Evolutionary conservation across 75 land plant genomes (phyloP).

Genomic region (Cunninghamia lanceolata): DNA sequence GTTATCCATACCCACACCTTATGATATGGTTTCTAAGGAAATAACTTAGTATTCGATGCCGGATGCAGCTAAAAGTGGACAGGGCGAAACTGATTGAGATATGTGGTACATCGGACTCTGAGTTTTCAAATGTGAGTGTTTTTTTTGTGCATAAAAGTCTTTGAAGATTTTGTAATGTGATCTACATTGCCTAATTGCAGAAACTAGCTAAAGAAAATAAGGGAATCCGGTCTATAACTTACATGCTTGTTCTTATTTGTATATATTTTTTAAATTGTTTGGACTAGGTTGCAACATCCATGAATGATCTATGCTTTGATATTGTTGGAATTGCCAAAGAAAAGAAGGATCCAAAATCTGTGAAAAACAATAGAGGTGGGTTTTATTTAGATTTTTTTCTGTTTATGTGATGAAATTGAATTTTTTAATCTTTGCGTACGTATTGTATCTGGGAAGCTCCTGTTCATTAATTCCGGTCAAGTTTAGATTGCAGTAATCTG

Average conservation of each 20-base stretch:
- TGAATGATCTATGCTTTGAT: conserved; percentile 88
- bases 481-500: background rate
- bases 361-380: conserved; percentile 75
- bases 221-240: background rate
- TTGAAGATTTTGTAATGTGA: background rate
- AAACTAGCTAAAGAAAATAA: background rate
- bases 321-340: conserved; percentile 76
- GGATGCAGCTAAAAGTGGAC: conserved; percentile 88
- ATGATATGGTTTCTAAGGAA: background rate
- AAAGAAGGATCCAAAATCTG: conserved; percentile 65
- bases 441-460: background rate
- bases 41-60: conserved; percentile 1
- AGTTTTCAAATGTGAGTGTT: conserved; percentile 67
- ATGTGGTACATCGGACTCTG: conserved; percentile 88
- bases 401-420: background rate
- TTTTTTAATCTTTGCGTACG: background rate
- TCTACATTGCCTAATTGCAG: background rate
- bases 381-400: background rate
- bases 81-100: conserved; percentile 77
- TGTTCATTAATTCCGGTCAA: background rate
- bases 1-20: background rate
- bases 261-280: background rate
- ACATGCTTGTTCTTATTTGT: background rate
- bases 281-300: conserved; percentile 71
- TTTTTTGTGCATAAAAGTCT: background rate